Evolutionary conservation across 371 early-diverging fungal species (phyloP), one percentile per base, ranked within the genome.

Genomic region (Apophysomyces trapeziformis): DNA sequence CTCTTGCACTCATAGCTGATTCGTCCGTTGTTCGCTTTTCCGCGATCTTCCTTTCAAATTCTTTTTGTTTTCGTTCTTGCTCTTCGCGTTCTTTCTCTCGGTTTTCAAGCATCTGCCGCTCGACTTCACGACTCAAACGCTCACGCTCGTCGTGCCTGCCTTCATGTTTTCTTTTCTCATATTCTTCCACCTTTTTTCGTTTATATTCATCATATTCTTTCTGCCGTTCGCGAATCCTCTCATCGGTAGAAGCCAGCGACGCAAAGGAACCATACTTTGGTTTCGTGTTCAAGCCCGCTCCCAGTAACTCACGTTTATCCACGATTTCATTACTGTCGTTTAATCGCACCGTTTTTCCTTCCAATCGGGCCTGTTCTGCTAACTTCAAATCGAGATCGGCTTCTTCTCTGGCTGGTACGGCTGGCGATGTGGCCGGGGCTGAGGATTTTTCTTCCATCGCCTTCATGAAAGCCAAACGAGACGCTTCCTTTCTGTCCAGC

Each of bases 271-370:
- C 76, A 72, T 80, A 74, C 65, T 74, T 70, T 43, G 77, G 61
- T 57, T 79, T 83, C 7, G 93, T 69, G 64, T 95, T 95, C 39
- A 96, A 79, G 1, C 96, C 96, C 16, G 91, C 92, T 9, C 82
- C 77, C 16, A 95, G 80, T 5, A 92, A 73, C 26, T 91, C 87
- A 26, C 93, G 84, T 69, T 93, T 92, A 70, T 95, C 94, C 14
- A 95, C 90, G 50, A 95, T 82, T 58, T 92, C 87, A 32, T 90
- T 88, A 18, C 89, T 89, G 47, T 89, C 95, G 64, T 93, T 93
- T 41, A 93, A 43, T 9, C 70, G 71, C 0, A 90, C 86, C 12
- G 78, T 69, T 50, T 78, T 68, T 38, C 89, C 82, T 74, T 83
- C 74, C 50, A 74, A 72, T 43, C 71, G 57, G 21, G 85, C 80